These are phyloP conservation scores for Alternaria sp. DNA, from an alignment of 2,329 filamentous ascomycete genomes.

Conservation along the genomic window DNA sequence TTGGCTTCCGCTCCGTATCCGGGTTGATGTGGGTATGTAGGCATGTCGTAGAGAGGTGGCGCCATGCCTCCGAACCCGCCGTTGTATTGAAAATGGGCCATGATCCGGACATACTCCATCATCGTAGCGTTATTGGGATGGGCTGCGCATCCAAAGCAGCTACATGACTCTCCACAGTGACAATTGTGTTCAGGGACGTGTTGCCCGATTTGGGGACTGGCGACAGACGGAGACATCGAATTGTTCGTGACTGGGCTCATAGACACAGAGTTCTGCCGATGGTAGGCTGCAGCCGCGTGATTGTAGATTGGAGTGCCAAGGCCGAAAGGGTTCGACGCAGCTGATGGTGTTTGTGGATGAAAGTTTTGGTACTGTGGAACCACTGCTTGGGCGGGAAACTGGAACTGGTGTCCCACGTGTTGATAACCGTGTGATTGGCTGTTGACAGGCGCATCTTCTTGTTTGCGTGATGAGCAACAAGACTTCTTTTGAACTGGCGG, in stretches of 20 bases:
- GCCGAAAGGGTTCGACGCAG: conserved; percentile 32
- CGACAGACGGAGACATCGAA: conserved; percentile 33
- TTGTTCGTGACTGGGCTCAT: conserved; percentile 27
- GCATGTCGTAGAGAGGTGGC: conserved; percentile 47
- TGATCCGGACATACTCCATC: conserved; percentile 59
- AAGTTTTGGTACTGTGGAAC: conserved; percentile 31
- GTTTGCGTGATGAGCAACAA: conserved; percentile 40
- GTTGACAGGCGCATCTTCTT: conserved; percentile 12
- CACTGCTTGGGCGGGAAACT: conserved; percentile 33
- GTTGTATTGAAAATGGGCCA: conserved; percentile 48
- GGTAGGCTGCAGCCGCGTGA: conserved; percentile 41
- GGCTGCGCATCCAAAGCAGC: conserved; percentile 72
- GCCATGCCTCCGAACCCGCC: conserved; percentile 43
- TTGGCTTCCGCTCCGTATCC: conserved; percentile 39
- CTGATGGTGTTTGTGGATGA: conserved; percentile 22
- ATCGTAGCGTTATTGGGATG: conserved; percentile 74
- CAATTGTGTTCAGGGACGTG: conserved; percentile 60
- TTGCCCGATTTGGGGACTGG: conserved; percentile 39
- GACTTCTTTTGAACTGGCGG: conserved; percentile 33
- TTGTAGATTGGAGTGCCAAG: conserved; percentile 48
- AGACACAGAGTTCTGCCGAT: conserved; percentile 45
- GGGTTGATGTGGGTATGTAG: conserved; percentile 45
- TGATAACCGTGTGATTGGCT: conserved; percentile 17
- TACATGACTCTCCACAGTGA: conserved; percentile 70
- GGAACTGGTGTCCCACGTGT: conserved; percentile 27